Evolutionary conservation across 441 rosid species (phyloP).

Genomic region (Mallotus repandus): DNA sequence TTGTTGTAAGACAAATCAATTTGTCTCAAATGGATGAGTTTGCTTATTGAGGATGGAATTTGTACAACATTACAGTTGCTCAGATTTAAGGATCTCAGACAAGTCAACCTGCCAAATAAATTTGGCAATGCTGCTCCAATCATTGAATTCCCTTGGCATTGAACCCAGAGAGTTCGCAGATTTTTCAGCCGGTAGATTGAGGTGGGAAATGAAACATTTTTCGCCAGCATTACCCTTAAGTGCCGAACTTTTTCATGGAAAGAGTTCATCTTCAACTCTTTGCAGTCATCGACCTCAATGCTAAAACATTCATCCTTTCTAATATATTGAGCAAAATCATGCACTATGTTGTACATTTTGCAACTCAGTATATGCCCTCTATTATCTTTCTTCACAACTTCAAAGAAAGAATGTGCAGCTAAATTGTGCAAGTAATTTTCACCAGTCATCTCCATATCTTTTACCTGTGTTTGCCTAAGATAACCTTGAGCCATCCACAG

Average conservation of each 20-base stretch:
- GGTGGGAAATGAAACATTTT: neutral
- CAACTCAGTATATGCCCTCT: neutral
- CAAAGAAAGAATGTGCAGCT: neutral
- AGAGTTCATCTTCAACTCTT: neutral
- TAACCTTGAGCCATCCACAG: conserved; percentile 20
- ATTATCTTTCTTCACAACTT: neutral
- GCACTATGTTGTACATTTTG: conserved; percentile 12
- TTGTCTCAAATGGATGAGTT: conserved; percentile 22
- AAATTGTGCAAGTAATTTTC: neutral
- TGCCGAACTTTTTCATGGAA: neutral
- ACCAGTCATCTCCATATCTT: conserved; percentile 7
- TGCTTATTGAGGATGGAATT: conserved; percentile 11
- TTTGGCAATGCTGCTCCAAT: neutral
- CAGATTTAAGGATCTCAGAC: conserved; percentile 16
- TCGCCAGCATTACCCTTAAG: neutral
- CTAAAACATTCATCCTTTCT: conserved; percentile 15
- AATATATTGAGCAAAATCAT: conserved; percentile 4
- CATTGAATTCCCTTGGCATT: neutral
- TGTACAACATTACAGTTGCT: neutral
- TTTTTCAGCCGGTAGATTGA: neutral
- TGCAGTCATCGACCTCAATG: neutral
- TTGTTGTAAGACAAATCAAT: conserved; percentile 17
- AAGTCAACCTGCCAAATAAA: neutral
- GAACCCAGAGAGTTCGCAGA: conserved; percentile 4
- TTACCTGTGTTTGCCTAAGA: neutral